Base-by-base conservation (phyloP, 202 grass and related monocot genomes). In the Zizania palustris region DNA sequence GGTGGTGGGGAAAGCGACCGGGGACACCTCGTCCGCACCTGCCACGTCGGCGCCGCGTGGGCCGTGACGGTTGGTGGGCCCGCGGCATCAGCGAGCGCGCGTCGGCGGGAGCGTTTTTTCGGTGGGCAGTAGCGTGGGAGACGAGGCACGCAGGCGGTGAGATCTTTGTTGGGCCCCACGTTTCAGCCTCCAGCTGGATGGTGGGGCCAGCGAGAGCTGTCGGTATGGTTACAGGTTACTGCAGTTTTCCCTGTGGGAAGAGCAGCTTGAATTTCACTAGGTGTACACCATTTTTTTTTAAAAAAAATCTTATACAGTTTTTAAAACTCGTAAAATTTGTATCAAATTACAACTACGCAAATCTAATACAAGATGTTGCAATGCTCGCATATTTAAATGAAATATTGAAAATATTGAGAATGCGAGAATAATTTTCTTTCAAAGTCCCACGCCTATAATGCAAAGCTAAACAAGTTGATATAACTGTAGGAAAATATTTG, bases 141-240 rank as follows among this genome's bases (percentile, higher is more conserved):
- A n/a, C 9, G n/a, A 18, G 7, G n/a, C 12, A 36, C 1, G 3
- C 3, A 6, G 3, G 5, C 6, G 7, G 44, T 49, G 40, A 50
- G 20, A 28, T 28, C 14, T 19, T 53, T 76, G 19, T 36, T 83
- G 19, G 41, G 39, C 0, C 80, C 62, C 10, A 11, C 10, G 1
- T 45, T 56, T 71, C 39, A 58, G 39, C 28, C 58, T 71, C 16
- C 7, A 71, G 10, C 4, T 46, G 7, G 21, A 22, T 43, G n/a
- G 43, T 4, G 34, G 20, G 65, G 44, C 15, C 5, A 84, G 8
- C 5, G 1, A 40, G 40, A 62, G 65, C 5, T 71, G 43, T 63
- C 44, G 8, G 34, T 62, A 71, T 80, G 77, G 62, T 60, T n/a
- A n/a, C n/a, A n/a, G n/a, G n/a, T n/a, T 35, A 62, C 53, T 15